Evolutionary conservation across 768 basidiomycete species (phyloP).

Genomic region (Suillus plorans): DNA sequence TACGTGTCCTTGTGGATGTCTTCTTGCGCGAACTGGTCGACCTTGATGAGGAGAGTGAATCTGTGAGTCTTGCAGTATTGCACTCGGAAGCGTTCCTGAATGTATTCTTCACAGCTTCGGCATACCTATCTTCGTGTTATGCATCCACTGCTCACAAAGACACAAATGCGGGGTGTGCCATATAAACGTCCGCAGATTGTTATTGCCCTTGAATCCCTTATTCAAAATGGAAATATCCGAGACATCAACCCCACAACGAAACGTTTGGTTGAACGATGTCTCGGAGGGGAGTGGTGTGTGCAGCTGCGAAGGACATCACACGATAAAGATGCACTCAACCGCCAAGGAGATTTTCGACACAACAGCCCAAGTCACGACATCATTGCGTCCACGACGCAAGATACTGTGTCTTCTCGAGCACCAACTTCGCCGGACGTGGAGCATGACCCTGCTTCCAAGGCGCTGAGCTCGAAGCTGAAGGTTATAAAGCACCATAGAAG

Average conservation of each 20-base stretch:
- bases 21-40: constrained; percentile 93
- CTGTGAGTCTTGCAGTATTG: constrained; percentile 50
- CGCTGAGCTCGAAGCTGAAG: constrained; percentile 35
- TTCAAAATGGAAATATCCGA: constrained; percentile 70
- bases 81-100: not conserved
- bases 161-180: constrained; percentile 78
- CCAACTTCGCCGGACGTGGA: constrained; percentile 14
- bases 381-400: constrained; percentile 39
- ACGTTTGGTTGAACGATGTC: constrained; percentile 89
- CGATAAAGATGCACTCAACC: constrained; percentile 25
- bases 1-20: constrained; percentile 94
- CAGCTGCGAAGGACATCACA: constrained; percentile 49
- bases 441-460: constrained; percentile 19
- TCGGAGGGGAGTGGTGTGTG: constrained; percentile 85
- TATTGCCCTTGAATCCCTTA: constrained; percentile 73
- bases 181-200: constrained; percentile 94
- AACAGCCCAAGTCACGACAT: constrained; percentile 46
- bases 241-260: constrained; percentile 86
- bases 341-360: constrained; percentile 31
- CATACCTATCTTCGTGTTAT: constrained; percentile 97
- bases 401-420: constrained; percentile 20
- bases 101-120: constrained; percentile 52
- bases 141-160: constrained; percentile 92
- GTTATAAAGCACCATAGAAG: constrained; percentile 65
- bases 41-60: constrained; percentile 91